Evolutionary conservation across 2,329 filamentous ascomycete species (phyloP), one percentile per base, ranked within the genome.

Genomic region (Tympanopsis confertula): DNA sequence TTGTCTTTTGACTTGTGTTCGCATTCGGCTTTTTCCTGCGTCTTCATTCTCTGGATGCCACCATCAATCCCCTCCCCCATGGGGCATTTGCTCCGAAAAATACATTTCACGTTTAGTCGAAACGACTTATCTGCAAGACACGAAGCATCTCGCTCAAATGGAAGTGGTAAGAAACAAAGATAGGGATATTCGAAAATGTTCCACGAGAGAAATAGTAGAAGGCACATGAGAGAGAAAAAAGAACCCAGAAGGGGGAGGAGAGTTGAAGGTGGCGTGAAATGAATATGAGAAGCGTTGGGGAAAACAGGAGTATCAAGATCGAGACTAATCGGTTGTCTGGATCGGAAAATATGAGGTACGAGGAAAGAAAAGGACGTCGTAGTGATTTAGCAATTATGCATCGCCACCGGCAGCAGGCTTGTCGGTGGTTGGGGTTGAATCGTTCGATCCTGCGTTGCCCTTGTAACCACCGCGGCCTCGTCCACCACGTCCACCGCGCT

Each of bases 401-500:
- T 15, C 7, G 10, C 30, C 15, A 10, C 12, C 10, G 15, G 30
- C 12, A 17, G 7, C 30, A 15, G 10, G 10, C 15, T 49, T 47
- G 38, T 52, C 63, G 42, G 67, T 56, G 38, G 69, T 62, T 43
- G 72, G 63, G 35, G 70, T 64, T n/a, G 74, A 74, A 20, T 66
- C 65, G 37, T 63, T 65, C 12, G 30, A 33, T 43, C 66, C 68
- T 19, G 66, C 69, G 10, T 33, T 33, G 30, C n/a, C n/a, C n/a
- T 18, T 33, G 15, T 12, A 33, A 24, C 72, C 71, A 40, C 73
- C 69, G 39, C 66, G 59, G 37, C 73, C 65, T 10, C 70, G 68
- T 20, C 74, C 68, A 37, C 74, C 68, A 28, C 77, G 67, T 39
- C 76, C 68, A 42, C 67, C 65, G 35, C 76, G 73, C 35, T 78